phyloP scores from a whole-genome alignment of 495 filamentous ascomycete genomes.

The Podospora conica region DNA sequence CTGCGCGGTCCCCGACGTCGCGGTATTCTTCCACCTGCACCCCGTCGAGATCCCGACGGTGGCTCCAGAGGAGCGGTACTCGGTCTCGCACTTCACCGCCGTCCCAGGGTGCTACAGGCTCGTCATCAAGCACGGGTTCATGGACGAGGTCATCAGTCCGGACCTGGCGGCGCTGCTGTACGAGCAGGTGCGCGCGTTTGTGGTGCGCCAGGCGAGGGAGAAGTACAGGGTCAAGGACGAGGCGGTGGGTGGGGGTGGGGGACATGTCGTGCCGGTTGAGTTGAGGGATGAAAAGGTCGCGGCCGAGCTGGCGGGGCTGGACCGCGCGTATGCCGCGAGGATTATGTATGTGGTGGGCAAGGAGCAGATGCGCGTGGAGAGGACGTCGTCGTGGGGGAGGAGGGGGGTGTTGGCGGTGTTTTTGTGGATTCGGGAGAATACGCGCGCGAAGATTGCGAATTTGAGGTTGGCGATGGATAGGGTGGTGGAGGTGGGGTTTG shows the following conservation, averaged over 20 bases:
- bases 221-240: slow-evolving; percentile 3
- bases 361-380: slow-evolving; percentile 57
- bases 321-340: slow-evolving; percentile 53
- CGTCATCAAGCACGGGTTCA: slow-evolving; percentile 64
- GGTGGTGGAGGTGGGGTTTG: slow-evolving; percentile 63
- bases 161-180: slow-evolving; percentile 55
- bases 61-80: slow-evolving; percentile 35
- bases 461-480: slow-evolving; percentile 54
- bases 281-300: slow-evolving; percentile 35
- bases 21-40: slow-evolving; percentile 58
- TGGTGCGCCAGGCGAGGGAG: slow-evolving; percentile 35
- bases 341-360: slow-evolving; percentile 68
- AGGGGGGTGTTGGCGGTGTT: slow-evolving; percentile 49
- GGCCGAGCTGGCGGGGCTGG: slow-evolving; percentile 44
- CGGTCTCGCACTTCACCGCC: slow-evolving; percentile 32
- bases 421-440: slow-evolving; percentile 66
- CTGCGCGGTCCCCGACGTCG: slow-evolving; percentile 48
- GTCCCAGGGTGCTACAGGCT: slow-evolving; percentile 58
- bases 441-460: slow-evolving; percentile 56
- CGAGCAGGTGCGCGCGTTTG: slow-evolving; percentile 51
- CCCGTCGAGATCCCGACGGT: slow-evolving; percentile 50
- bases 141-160: slow-evolving; percentile 58
- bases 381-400: slow-evolving; percentile 39
- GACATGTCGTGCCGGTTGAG: slow-evolving; percentile 11
- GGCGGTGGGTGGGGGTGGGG: background rate